Percentiles rank a stretch among this genome's conserved stretches.
These are phyloP conservation scores for Diaporthe velutina DNA, from an alignment of 2,329 filamentous ascomycete species.

Conservation along the genomic window DNA sequence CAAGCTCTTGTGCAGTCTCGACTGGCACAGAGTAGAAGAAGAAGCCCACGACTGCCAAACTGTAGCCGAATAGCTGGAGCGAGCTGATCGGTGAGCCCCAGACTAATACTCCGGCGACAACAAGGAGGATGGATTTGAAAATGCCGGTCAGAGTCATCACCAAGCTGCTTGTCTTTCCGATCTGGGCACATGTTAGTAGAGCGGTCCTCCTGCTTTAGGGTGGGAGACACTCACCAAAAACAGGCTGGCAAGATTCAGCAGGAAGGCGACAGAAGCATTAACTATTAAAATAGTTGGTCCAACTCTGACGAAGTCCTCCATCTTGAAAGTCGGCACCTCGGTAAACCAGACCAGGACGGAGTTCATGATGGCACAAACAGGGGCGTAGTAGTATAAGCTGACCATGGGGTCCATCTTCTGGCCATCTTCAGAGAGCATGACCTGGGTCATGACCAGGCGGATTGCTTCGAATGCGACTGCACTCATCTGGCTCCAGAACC, in stretches of 20 bases:
- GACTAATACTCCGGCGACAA: slow-evolving; percentile 80
- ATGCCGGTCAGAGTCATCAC: slow-evolving; percentile 89
- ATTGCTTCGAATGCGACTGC: slow-evolving; percentile 86
- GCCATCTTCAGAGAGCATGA: slow-evolving; percentile 80
- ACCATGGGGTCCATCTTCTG: slow-evolving; percentile 91
- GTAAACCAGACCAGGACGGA: slow-evolving; percentile 75
- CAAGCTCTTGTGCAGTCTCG: slow-evolving; percentile 45
- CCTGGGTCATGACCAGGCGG: slow-evolving; percentile 87
- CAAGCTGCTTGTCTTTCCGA: slow-evolving; percentile 88
- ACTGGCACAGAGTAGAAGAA: slow-evolving; percentile 62
- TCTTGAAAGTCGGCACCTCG: slow-evolving; percentile 76
- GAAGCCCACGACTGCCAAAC: slow-evolving; percentile 71
- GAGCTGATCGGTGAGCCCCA: slow-evolving; percentile 79
- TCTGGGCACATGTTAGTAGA: slow-evolving; percentile 63
- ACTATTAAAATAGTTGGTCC: slow-evolving; percentile 73
- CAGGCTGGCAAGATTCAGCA: slow-evolving; percentile 87
- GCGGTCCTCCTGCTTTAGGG: background rate
- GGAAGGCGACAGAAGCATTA: slow-evolving; percentile 84
- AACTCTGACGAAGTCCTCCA: slow-evolving; percentile 74
- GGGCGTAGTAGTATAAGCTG: slow-evolving; percentile 90
- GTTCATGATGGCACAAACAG: slow-evolving; percentile 87
- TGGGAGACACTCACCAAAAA: slow-evolving; percentile 74
- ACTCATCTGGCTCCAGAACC: slow-evolving; percentile 77
- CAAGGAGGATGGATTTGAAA: slow-evolving; percentile 88
- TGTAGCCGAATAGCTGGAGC: slow-evolving; percentile 83